Evolutionary conservation across 176 grass and related monocot species (phyloP), one percentile per base, ranked within the genome.

Genomic region (Oryza punctata): DNA sequence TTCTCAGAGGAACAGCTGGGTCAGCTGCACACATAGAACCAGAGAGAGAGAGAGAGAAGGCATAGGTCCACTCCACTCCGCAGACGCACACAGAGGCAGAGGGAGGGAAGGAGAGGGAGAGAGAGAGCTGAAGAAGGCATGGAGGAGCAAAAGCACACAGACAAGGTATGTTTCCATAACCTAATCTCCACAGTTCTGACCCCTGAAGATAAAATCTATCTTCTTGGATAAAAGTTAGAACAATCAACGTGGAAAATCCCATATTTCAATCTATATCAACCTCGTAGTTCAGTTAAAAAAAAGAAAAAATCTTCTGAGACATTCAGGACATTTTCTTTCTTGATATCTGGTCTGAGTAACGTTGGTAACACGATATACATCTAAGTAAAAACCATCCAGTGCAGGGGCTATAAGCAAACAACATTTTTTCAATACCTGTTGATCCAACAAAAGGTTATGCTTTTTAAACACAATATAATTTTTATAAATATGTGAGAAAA

Each of bases 91-190:
- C 69, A 64, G 8, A 65, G 46, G 67, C 8, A 19, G 12, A 50
- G 13, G 10, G 1, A 37, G 10, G 19, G 23, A 15, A 4, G 12
- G 47, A 4, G 3, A 52, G 14, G 23, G 19, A 12, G 19, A 15
- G 29, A 6, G 46, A 12, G 15, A 72, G 66, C 37, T 11, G 59
- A 40, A 28, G 16, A n/a, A 81, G 41, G 16, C 66, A 90, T 90
- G 67, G 83, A 78, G 67, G 83, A 82, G 44, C 37, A 7, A 15
- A 71, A 82, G 49, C 44, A 23, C 21, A 4, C 65, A 66, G n/a
- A 57, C 25, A 71, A 82, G 78, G 83, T 86, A 86, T 72, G 87
- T 23, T 23, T 85, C 54, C 54, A 3, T 2, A 44, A 69, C 41
- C 54, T 15, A 85, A 32, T 40, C 81, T 44, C 35, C 21, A 4